phyloP scores from a whole-genome alignment of 495 filamentous ascomycete genomes.

The Friedmanniomyces simplex region DNA sequence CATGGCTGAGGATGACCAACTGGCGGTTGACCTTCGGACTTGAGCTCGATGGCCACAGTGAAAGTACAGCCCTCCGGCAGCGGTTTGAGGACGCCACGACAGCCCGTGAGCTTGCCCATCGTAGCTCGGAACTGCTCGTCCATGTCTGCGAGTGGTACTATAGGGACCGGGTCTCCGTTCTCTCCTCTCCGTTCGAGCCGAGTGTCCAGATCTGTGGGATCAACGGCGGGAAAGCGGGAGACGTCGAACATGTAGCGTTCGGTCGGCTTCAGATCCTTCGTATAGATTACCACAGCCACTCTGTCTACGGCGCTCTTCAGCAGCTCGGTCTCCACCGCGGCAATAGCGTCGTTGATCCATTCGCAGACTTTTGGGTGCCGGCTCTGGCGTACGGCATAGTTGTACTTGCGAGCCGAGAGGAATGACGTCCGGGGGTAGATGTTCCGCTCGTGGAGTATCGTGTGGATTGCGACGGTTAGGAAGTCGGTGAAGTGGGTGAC shows the following conservation, averaged over 20 bases:
- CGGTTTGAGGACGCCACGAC: conserved; percentile 50
- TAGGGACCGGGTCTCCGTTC: conserved; percentile 15
- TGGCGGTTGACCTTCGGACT: conserved; percentile 62
- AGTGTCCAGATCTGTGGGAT: conserved; percentile 34
- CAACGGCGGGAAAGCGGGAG: conserved; percentile 57
- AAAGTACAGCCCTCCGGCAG: conserved; percentile 71
- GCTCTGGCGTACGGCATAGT: conserved; percentile 78
- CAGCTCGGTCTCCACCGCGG: conserved; percentile 65
- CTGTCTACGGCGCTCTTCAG: conserved; percentile 56
- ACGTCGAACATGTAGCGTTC: conserved; percentile 87
- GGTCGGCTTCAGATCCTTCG: conserved; percentile 38
- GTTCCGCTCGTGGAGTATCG: conserved; percentile 75
- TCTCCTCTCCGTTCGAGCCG: conserved; percentile 29
- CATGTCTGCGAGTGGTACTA: conserved; percentile 40
- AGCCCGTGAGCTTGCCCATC: conserved; percentile 40
- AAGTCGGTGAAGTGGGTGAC: conserved; percentile 59
- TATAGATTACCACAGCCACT: conserved; percentile 68
- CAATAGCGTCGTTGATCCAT: conserved; percentile 79
- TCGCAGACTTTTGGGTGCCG: conserved; percentile 84
- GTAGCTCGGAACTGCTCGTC: conserved; percentile 62
- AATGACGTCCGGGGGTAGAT: conserved; percentile 80
- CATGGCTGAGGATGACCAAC: conserved; percentile 62
- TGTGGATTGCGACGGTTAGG: conserved; percentile 82
- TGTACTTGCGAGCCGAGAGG: conserved; percentile 72
- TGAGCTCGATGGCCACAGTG: conserved; percentile 76